Conservation (phyloP, 345 rosid species). For the Syzygium aqueum region DNA sequence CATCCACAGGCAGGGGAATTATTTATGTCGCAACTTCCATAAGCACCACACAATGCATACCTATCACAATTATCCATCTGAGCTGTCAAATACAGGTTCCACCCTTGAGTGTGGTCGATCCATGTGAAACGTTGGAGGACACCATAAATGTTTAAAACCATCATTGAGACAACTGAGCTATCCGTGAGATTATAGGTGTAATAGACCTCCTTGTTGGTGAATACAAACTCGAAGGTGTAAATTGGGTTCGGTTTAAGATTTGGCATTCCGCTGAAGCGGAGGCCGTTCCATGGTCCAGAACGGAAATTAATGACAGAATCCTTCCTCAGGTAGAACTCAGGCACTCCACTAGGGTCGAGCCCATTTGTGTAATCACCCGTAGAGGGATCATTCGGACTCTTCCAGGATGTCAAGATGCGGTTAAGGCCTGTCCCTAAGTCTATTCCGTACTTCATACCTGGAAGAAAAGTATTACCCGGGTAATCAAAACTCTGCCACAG, state of each 20-base stretch:
- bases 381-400: constrained; percentile 23
- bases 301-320: constrained; percentile 4
- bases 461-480: constrained; percentile 31
- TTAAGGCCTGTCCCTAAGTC: constrained; percentile 16
- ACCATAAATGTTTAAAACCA: constrained; percentile 14
- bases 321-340: constrained; percentile 19
- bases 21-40: constrained; percentile 25
- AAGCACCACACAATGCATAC: constrained; percentile 26
- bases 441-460: constrained; percentile 46
- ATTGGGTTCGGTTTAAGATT: constrained; percentile 23
- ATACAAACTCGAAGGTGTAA: constrained; percentile 18
- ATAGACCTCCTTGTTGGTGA: constrained; percentile 13
- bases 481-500: constrained; percentile 56
- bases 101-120: constrained; percentile 7
- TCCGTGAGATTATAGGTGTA: constrained; percentile 17
- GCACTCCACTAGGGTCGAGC: constrained; percentile 24
- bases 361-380: constrained; percentile 17
- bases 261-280: constrained; percentile 38
- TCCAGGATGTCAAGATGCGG: constrained; percentile 26
- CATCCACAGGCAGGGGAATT: constrained; percentile 36
- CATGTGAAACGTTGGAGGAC: constrained; percentile 12
- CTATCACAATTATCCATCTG: constrained; percentile 37
- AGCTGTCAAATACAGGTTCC: constrained; percentile 23
- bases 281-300: constrained; percentile 47
- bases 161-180: constrained; percentile 12